A percentile compares a stretch with the other conserved stretches of the same genome.
These are phyloP conservation scores for Paecilomyces niveus DNA, from an alignment of 2,329 filamentous ascomycete species.

Conservation along the genomic window DNA sequence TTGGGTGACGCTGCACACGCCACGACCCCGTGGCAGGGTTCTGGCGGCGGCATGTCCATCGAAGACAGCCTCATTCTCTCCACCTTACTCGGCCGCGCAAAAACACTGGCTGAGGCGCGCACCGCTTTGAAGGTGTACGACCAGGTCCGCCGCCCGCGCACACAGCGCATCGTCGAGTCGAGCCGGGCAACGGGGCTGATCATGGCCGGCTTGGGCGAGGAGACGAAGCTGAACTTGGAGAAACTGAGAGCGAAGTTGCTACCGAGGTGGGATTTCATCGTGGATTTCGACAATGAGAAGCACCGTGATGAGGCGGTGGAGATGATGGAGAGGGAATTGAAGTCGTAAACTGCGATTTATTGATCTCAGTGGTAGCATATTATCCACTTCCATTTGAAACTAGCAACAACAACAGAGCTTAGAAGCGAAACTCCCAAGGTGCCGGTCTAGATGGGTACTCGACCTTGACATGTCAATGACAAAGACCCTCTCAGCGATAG, in stretches of 20 bases:
- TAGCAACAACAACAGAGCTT: too few relatives aligned
- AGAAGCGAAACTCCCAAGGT: too few relatives aligned
- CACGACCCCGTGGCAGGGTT: slow-evolving; percentile 28
- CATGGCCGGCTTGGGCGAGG: neutral
- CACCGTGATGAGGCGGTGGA: slow-evolving; percentile 31
- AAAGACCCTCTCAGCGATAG: too few relatives aligned
- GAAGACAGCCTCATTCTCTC: slow-evolving; percentile 31
- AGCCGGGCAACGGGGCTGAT: slow-evolving; percentile 17
- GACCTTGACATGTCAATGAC: too few relatives aligned
- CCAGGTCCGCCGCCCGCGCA: slow-evolving; percentile 35
- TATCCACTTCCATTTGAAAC: too few relatives aligned
- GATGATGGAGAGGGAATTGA: slow-evolving; percentile 21
- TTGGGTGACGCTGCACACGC: slow-evolving; percentile 36
- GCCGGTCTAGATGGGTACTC: too few relatives aligned
- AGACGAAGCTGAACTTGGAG: neutral
- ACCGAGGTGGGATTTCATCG: slow-evolving; percentile 1
- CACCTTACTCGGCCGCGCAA: slow-evolving; percentile 16
- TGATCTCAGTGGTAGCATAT: neutral
- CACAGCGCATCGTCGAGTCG: slow-evolving; percentile 40
- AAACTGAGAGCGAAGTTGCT: neutral
- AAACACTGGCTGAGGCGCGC: neutral
- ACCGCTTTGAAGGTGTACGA: slow-evolving; percentile 43
- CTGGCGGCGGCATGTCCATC: slow-evolving; percentile 31
- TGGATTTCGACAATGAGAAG: slow-evolving; percentile 6
- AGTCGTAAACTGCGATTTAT: neutral